Evolutionary conservation across 768 basidiomycete genomes (phyloP).

Genomic region (Wakefieldia striispora): DNA sequence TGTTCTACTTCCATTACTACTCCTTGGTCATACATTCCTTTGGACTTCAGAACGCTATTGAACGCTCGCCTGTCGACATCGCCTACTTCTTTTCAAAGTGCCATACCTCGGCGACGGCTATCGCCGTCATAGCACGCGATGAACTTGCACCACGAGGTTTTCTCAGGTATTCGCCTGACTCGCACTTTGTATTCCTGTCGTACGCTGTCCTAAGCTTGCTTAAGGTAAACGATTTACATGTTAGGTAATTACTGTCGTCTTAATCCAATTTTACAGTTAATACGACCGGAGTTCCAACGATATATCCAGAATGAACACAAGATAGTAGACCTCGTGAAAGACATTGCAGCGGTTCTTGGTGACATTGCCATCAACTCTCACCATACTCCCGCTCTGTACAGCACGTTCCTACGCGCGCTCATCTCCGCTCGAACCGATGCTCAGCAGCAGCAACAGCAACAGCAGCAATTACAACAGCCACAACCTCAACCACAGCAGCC

Average conservation of each 20-base stretch:
- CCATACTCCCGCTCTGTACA: slow-evolving; percentile 92
- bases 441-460: slow-evolving; percentile 23
- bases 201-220: slow-evolving; percentile 91
- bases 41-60: slow-evolving; percentile 94
- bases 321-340: slow-evolving; percentile 68
- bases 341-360: slow-evolving; percentile 80
- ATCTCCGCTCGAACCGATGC: slow-evolving; percentile 50
- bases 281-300: slow-evolving; percentile 79
- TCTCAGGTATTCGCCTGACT: slow-evolving; percentile 84
- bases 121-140: slow-evolving; percentile 73
- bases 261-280: slow-evolving; percentile 48
- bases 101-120: slow-evolving; percentile 66
- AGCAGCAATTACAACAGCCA: slow-evolving; percentile 16
- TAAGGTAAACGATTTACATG: slow-evolving; percentile 57
- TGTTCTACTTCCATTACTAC: slow-evolving; percentile 84
- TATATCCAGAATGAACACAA: slow-evolving; percentile 74
- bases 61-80: slow-evolving; percentile 67
- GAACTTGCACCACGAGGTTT: slow-evolving; percentile 73
- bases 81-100: slow-evolving; percentile 83
- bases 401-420: slow-evolving; percentile 76
- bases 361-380: slow-evolving; percentile 69
- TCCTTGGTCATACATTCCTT: slow-evolving; percentile 93
- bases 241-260: slow-evolving; percentile 3
- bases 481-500: slow-evolving; percentile 12
- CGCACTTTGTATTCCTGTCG: slow-evolving; percentile 87